Base-by-base conservation (phyloP, 1,284 basidiomycete species). In the Papiliotrema fonsecae region DNA sequence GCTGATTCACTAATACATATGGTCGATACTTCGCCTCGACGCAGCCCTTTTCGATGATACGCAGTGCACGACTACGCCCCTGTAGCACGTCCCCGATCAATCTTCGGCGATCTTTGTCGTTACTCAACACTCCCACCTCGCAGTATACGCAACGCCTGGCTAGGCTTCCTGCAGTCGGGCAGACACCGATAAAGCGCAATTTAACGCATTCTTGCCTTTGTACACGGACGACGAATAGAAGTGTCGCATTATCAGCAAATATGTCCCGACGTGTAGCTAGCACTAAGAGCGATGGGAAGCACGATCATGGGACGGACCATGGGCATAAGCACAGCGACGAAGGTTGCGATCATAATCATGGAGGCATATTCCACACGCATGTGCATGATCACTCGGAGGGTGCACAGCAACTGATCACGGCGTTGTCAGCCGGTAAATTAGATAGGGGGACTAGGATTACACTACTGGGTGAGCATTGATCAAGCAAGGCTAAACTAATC, bases 401-500 rank as follows among this genome's bases (percentile, higher is more conserved):
- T 36, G 82, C 84, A 22, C 85, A 86, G 60, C 79, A 83, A 67
- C 79, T 91, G 48, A 79, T 90, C 50, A 78, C 84, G 49, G 84
- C 73, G 2, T 38, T 72, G n/a, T 51, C 55, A n/a, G 78, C 82
- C 54, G 84, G 85, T 37, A 76, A 77, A 82, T 84, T 84, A 37
- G 89, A 93, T 72, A 77, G 83, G 61, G 90, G 90, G 14, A 88
- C 84, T 54, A 81, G 79, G 57, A 87, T 93, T 57, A 93, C 89
- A 2, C 75, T 94, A 43, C 75, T 93, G 11, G 72, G 69, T 69
- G 35, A 37, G 65, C 57, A 1, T 21, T 18, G 18, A 27, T 5
- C 21, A 5, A 36, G 42, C 10, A 35, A 18, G 7, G 19, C 19
- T 16, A 16, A 22, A 11, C 9, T 10, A 21, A 19, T 69, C 4